Percentiles rank a stretch among this genome's conserved stretches.
phyloP scores from a whole-genome alignment of 257 asterid species.

The Jacaranda copaia region DNA sequence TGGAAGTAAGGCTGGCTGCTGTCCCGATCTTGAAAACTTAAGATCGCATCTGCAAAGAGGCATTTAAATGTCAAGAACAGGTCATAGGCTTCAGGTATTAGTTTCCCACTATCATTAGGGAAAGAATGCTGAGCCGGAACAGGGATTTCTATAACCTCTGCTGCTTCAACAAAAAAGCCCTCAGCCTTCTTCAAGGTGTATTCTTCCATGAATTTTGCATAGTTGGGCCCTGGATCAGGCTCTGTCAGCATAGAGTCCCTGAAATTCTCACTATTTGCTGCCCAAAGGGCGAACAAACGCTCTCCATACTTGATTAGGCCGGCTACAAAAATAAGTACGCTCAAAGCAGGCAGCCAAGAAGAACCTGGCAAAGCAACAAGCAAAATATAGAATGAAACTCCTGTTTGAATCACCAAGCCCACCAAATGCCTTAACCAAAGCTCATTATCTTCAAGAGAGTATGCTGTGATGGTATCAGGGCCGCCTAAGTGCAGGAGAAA shows the following conservation, averaged over 20 bases:
- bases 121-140: conserved; percentile 33
- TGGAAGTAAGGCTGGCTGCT: conserved; percentile 48
- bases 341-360: conserved; percentile 43
- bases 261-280: conserved; percentile 47
- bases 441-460: conserved; percentile 64
- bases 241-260: conserved; percentile 50
- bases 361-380: conserved; percentile 48
- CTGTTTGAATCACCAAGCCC: conserved; percentile 50
- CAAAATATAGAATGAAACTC: conserved; percentile 45
- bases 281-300: conserved; percentile 48
- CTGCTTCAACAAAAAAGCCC: conserved; percentile 48
- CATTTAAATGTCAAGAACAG: conserved; percentile 52
- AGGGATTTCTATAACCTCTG: conserved; percentile 47
- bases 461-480: conserved; percentile 68
- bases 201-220: conserved; percentile 64
- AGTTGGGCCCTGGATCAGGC: conserved; percentile 64
- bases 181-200: conserved; percentile 53
- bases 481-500: conserved; percentile 64
- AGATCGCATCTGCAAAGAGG: conserved; percentile 60
- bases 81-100: conserved; percentile 42
- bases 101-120: not conserved
- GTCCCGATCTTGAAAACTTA: conserved; percentile 63
- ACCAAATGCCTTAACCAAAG: conserved; percentile 64
- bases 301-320: conserved; percentile 56
- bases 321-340: conserved; percentile 34